Conservation (phyloP, 2,329 filamentous ascomycete genomes). For the Apiospora saccharicola region DNA sequence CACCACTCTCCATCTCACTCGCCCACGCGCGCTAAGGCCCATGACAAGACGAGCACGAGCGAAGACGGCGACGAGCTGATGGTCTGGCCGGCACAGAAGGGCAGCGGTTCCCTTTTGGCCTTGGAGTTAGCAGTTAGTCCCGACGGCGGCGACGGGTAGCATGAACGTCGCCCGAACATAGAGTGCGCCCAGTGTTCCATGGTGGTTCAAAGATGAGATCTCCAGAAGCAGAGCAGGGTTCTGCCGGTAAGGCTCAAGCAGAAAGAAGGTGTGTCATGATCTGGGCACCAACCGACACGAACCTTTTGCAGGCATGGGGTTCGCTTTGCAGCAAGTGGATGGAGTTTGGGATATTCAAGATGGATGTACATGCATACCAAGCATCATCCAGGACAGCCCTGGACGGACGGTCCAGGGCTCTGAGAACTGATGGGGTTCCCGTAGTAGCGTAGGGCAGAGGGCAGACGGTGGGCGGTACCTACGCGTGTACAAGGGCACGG, state of each 20-base stretch:
- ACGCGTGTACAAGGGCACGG: conserved; percentile 27
- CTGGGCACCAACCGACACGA: conserved; percentile 22
- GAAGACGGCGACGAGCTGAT: conserved; percentile 37
- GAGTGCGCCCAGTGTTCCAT: conserved; percentile 28
- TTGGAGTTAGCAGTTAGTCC: background rate
- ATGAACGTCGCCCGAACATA: conserved; percentile 29
- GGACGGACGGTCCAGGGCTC: conserved; percentile 27
- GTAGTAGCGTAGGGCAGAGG: background rate
- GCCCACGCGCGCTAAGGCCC: conserved; percentile 41
- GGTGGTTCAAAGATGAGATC: conserved; percentile 30
- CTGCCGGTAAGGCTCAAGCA: conserved; percentile 30
- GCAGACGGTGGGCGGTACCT: background rate
- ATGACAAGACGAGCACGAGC: conserved; percentile 27
- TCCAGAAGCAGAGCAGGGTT: conserved; percentile 35
- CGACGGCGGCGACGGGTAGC: conserved; percentile 24
- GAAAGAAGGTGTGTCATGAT: conserved; percentile 17
- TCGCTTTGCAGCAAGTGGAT: conserved; percentile 34
- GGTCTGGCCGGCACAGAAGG: conserved; percentile 27
- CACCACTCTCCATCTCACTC: conserved; percentile 39
- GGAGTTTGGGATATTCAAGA: conserved; percentile 26
- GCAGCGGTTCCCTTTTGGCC: conserved; percentile 26
- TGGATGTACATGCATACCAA: conserved; percentile 28
- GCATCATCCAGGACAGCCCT: conserved; percentile 30
- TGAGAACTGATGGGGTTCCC: conserved; percentile 36
- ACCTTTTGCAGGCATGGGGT: conserved; percentile 20